Evolutionary conservation across 208 protist species (phyloP), one percentile per base, ranked within the genome.

Genomic region (Herpetomonas tarakana): DNA sequence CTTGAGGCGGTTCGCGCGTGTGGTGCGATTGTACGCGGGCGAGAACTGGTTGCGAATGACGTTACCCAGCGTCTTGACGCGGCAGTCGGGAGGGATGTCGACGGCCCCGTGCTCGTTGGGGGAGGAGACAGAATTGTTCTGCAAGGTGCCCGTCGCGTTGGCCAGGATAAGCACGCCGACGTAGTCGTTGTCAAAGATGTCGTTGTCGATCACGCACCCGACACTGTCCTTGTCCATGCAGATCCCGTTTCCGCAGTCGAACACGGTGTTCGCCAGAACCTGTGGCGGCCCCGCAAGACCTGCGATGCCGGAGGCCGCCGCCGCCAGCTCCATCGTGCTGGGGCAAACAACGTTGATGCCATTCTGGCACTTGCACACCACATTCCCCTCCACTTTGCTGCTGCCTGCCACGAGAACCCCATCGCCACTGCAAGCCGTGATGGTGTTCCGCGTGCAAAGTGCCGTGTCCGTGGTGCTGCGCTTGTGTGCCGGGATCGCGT

Each of bases 1-100:
- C 71, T 81, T 88, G 18, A 67, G 60, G 24, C 86, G 82, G 28
- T 69, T 74, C 22, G 52, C 44, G 24, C 73, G 78, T 6, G 79
- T 68, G 26, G 74, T 75, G 21, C 78, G 83, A 46, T 90, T 76
- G 53, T 82, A 94, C 2, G 79, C 82, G 0, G 89, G 89, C n/a
- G 89, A 93, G 62, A 95, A 92, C 71, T 92, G 86, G 60, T 92
- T 91, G 53, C 83, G 81, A 26, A 93, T 87, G 4, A 69, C 71
- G 76, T 95, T 95, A 25, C 71, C 65, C 19, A 66, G 27, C 18
- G 74, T 45, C 71, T 84, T 91, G 2, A 91, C 26, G 1, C 68
- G 67, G n/a, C 66, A 49, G 22, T 86, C 81, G 6, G 28, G 75
- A 18, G 82, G 73, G 16, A 88, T 67, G 35, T 84, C 77, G 39